Evolutionary conservation across 2,329 filamentous ascomycete species (phyloP).

Genomic region (Alternaria angustiovoidea): DNA sequence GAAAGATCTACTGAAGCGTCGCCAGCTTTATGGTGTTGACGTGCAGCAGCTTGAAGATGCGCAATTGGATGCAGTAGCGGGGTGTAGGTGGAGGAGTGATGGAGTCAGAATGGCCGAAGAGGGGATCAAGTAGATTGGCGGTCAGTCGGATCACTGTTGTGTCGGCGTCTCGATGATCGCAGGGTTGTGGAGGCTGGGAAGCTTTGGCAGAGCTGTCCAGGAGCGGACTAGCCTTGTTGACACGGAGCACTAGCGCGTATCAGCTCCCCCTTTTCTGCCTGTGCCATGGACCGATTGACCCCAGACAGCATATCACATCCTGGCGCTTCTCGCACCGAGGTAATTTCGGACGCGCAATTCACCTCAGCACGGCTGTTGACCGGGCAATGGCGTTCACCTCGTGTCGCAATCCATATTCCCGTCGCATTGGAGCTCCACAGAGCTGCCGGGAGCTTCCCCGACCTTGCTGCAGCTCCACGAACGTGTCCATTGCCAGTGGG

Average conservation of each 20-base stretch:
- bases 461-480: conserved; percentile 25
- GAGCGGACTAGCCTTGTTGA: conserved; percentile 33
- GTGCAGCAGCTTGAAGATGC: conserved; percentile 40
- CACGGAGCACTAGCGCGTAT: conserved; percentile 31
- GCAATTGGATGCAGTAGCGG: conserved; percentile 52
- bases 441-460: conserved; percentile 28
- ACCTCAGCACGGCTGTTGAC: conserved; percentile 36
- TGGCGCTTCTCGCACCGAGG: conserved; percentile 34
- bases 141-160: conserved; percentile 40
- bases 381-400: conserved; percentile 26
- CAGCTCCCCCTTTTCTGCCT: conserved; percentile 34
- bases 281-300: conserved; percentile 8
- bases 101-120: conserved; percentile 41
- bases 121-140: conserved; percentile 48
- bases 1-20: conserved; percentile 28
- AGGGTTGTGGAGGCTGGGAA: conserved; percentile 30
- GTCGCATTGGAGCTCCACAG: conserved; percentile 21
- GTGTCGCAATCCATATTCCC: conserved; percentile 17
- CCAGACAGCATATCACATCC: conserved; percentile 9
- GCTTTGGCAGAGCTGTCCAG: conserved; percentile 33
- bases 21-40: conserved; percentile 45
- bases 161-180: conserved; percentile 32
- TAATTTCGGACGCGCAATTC: conserved; percentile 29
- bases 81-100: conserved; percentile 47
- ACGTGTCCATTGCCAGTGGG: conserved; percentile 27